Conservation (phyloP, 2,329 filamentous ascomycete genomes). For the Fusarium staphyleae region DNA sequence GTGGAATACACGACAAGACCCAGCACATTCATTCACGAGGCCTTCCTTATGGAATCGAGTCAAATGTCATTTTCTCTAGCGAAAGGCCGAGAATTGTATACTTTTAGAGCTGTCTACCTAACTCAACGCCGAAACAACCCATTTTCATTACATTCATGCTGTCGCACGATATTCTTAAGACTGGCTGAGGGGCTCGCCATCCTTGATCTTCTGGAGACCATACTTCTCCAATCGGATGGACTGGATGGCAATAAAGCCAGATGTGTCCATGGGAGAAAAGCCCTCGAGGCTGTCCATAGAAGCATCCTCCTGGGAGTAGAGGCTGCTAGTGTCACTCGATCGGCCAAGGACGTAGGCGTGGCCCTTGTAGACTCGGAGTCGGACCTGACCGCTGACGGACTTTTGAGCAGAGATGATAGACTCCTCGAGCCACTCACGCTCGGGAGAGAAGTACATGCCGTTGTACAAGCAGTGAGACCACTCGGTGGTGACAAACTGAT, state of each 20-base stretch:
- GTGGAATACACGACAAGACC: background rate
- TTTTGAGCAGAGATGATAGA: constrained; percentile 64
- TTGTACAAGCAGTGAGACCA: constrained; percentile 57
- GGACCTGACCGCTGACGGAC: constrained; percentile 47
- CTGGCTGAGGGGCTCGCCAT: constrained; percentile 43
- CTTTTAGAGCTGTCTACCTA: constrained; percentile 12
- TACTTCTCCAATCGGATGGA: constrained; percentile 55
- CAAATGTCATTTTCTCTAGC: constrained; percentile 3
- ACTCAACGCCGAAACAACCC: constrained; percentile 21
- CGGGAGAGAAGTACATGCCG: constrained; percentile 61
- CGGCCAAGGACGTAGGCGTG: constrained; percentile 55
- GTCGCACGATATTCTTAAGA: constrained; percentile 6
- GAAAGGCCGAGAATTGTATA: background rate
- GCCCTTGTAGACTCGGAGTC: constrained; percentile 56
- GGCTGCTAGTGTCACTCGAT: constrained; percentile 54
- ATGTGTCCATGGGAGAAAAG: constrained; percentile 74
- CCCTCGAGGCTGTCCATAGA: constrained; percentile 61
- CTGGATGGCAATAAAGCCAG: constrained; percentile 62
- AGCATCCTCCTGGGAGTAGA: constrained; percentile 58
- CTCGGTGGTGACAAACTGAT: constrained; percentile 57
- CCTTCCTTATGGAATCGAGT: constrained; percentile 1
- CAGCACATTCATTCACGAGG: background rate
- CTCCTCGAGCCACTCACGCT: constrained; percentile 52
- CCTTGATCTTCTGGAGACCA: constrained; percentile 43
- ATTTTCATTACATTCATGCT: constrained; percentile 17